Conservation (phyloP, 2,329 filamentous ascomycete species). For the Fusarium luffae region DNA sequence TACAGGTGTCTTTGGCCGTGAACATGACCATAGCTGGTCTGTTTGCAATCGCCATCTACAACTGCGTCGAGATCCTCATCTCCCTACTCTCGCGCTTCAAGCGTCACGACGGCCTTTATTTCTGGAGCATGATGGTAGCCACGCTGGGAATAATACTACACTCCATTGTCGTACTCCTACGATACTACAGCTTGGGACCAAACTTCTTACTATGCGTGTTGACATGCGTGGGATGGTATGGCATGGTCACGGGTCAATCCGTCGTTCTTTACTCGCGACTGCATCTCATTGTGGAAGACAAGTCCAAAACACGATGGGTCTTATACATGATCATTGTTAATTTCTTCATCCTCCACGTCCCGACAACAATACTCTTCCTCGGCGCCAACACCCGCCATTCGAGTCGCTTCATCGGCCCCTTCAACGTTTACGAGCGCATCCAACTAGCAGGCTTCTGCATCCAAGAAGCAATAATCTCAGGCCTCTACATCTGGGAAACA, state of each 20-base stretch:
- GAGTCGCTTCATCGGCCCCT: slow-evolving; percentile 14
- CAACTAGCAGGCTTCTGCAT: slow-evolving; percentile 34
- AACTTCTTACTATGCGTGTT: slow-evolving; percentile 35
- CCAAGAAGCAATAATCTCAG: slow-evolving; percentile 32
- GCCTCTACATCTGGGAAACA: slow-evolving; percentile 37
- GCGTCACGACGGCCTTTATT: slow-evolving; percentile 30
- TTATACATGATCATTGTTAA: slow-evolving; percentile 35
- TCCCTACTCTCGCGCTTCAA: slow-evolving; percentile 33
- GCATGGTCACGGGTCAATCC: slow-evolving; percentile 37
- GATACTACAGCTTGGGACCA: slow-evolving; percentile 34
- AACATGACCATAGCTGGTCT: slow-evolving; percentile 36
- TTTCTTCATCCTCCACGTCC: slow-evolving; percentile 31
- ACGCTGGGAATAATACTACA: slow-evolving; percentile 29
- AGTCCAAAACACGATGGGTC: slow-evolving; percentile 34
- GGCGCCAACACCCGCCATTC: slow-evolving; percentile 27
- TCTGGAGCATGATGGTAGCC: slow-evolving; percentile 32
- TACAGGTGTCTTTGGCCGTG: slow-evolving; percentile 17
- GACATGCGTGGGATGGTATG: slow-evolving; percentile 37
- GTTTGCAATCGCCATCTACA: slow-evolving; percentile 34
- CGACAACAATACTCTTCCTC: slow-evolving; percentile 28
- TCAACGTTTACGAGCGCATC: slow-evolving; percentile 35
- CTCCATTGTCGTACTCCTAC: slow-evolving; percentile 31
- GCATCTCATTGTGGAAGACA: slow-evolving; percentile 32
- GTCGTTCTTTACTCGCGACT: slow-evolving; percentile 34
- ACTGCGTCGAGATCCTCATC: slow-evolving; percentile 36